Base-by-base conservation (phyloP, 1,139 yeast species). In the Yamadazyma oceani region DNA sequence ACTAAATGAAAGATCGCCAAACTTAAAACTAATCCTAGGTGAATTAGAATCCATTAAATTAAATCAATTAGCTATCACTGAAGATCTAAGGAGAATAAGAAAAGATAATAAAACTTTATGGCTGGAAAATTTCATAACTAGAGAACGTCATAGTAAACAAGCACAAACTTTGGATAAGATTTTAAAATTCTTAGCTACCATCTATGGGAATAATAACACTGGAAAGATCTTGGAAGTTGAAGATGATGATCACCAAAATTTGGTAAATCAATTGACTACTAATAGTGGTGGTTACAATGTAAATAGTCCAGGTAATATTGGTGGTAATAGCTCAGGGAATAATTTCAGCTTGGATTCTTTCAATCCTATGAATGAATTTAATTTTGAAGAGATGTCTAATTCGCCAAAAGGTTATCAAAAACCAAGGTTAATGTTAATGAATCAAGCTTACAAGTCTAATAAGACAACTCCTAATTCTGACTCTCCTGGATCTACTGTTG, bases 21-120 rank as follows among this genome's bases (percentile, higher is more conserved):
- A 81, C 50, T 62, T 86, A 16, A 68, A 69, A 36, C 57, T 78
- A 25, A 55, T 92, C 8, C 55, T 90, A 40, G 72, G 71, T 36
- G 97, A 94, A 60, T 64, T 92, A 43, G 95, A 87, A 44, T 72
- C 72, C 40, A 77, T 92, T 44, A 86, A 85, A 54, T 69, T 77
- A 50, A 87, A 86, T 51, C 98, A 92, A 59, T 55, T 78, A 46
- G 78, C 87, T 9, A 85, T 92, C 17, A 78, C 89, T 3, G 95
- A 89, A 47, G 97, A 92, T 54, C 68, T 92, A 42, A 68, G 83
- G 48, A 72, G 97, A 42, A 80, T 92, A 27, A 75, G 90, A 45
- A 83, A 82, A 48, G 98, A 94, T 55, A 92, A 92, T 60, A 90
- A 88, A 56, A 65, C 88, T 50, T 66, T 92, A 37, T 92, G 98